Evolutionary conservation across 495 filamentous ascomycete genomes (phyloP).

Genomic region (Daldinia vernicosa): DNA sequence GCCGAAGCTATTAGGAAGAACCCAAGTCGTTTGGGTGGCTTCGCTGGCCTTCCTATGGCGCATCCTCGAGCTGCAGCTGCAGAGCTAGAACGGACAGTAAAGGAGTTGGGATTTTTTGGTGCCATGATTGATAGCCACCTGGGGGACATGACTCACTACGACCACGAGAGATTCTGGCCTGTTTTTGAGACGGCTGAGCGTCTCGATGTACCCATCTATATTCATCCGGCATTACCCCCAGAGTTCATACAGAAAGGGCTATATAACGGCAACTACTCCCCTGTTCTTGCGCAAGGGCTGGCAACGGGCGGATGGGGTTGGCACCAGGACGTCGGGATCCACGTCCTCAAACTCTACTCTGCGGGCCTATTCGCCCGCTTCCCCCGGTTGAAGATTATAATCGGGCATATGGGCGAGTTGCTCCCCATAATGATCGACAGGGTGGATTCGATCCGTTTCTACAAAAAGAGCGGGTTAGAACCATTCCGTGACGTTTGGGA

Average conservation of each 20-base stretch:
- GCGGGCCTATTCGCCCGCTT: slow-evolving; percentile 59
- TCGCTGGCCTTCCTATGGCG: slow-evolving; percentile 63
- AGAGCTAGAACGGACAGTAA: slow-evolving; percentile 58
- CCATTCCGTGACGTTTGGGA: slow-evolving; percentile 67
- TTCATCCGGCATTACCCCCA: slow-evolving; percentile 62
- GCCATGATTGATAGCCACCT: slow-evolving; percentile 65
- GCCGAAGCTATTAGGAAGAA: slow-evolving; percentile 55
- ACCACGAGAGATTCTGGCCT: slow-evolving; percentile 47
- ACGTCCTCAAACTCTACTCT: slow-evolving; percentile 47
- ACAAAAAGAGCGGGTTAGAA: slow-evolving; percentile 55
- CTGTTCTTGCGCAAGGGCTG: slow-evolving; percentile 47
- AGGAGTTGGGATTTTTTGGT: slow-evolving; percentile 61
- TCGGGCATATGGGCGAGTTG: slow-evolving; percentile 74
- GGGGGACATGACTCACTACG: slow-evolving; percentile 58
- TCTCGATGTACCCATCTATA: slow-evolving; percentile 66
- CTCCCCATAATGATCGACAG: slow-evolving; percentile 72
- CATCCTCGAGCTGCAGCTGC: slow-evolving; percentile 54
- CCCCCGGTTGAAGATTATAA: slow-evolving; percentile 66
- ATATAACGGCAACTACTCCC: slow-evolving; percentile 57
- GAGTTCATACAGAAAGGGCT: slow-evolving; percentile 43
- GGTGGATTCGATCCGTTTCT: slow-evolving; percentile 60
- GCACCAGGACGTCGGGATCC: slow-evolving; percentile 58
- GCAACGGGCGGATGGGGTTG: slow-evolving; percentile 54
- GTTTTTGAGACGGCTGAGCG: slow-evolving; percentile 60
- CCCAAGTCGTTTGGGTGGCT: slow-evolving; percentile 60